phyloP scores from a whole-genome alignment of 352 stramenopile species.

The Phytopythium chamaehyphon region DNA sequence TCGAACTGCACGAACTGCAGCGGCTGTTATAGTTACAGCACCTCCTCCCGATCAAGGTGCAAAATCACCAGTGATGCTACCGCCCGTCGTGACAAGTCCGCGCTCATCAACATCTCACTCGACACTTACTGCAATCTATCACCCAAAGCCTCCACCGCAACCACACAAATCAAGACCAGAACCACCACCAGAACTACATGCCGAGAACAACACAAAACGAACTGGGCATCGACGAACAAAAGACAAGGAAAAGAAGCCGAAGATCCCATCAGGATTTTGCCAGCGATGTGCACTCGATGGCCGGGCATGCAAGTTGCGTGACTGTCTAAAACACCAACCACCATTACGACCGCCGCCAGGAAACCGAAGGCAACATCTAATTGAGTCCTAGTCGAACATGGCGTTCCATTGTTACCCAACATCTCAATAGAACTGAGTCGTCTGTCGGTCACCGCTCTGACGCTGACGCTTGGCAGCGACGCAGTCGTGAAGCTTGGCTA shows the following conservation, averaged over 20 bases:
- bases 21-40: background rate
- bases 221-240: background rate
- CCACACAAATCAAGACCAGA: background rate
- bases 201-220: background rate
- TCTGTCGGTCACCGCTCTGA: too few relatives aligned
- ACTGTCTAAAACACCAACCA: conserved; percentile 57
- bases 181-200: background rate
- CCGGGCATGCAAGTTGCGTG: conserved; percentile 51
- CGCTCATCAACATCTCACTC: conserved; percentile 1
- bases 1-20: background rate
- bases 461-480: conserved; percentile 34
- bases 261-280: conserved; percentile 50
- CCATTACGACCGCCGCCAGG: background rate
- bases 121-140: conserved; percentile 1
- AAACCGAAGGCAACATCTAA: too few relatives aligned
- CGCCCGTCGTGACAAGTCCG: background rate
- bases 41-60: background rate
- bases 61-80: background rate
- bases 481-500: conserved; percentile 49
- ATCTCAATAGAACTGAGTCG: too few relatives aligned
- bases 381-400: too few relatives aligned
- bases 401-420: too few relatives aligned
- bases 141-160: background rate
- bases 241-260: conserved; percentile 6
- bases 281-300: conserved; percentile 57